Conservation (phyloP, 352 stramenopile genomes). For the Elongisporangium senticosum region DNA sequence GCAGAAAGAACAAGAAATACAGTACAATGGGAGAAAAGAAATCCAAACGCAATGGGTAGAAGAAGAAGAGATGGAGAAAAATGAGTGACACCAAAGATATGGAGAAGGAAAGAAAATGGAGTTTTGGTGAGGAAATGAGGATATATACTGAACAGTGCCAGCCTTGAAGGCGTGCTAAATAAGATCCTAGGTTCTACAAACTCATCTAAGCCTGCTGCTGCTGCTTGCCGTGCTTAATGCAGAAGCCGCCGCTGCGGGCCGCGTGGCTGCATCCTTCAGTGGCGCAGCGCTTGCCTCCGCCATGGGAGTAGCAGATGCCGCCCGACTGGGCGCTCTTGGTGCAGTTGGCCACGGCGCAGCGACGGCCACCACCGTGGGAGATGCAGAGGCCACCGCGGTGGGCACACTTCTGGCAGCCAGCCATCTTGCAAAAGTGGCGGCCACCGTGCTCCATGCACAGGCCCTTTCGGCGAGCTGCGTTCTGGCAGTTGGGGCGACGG, state of each 20-base stretch:
- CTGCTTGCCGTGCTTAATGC: conserved; percentile 82
- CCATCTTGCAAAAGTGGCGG: conserved; percentile 82
- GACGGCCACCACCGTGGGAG: conserved; percentile 69
- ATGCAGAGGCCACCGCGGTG: conserved; percentile 81
- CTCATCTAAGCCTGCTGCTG: conserved; percentile 20
- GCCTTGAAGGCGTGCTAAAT: background rate
- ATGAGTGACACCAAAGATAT: background rate
- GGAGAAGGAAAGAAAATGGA: background rate
- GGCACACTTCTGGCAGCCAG: conserved; percentile 75
- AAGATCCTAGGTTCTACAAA: background rate
- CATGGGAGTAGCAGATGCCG: conserved; percentile 82
- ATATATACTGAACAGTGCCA: background rate
- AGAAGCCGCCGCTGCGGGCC: conserved; percentile 72
- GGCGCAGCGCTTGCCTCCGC: conserved; percentile 76
- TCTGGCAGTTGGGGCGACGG: conserved; percentile 62
- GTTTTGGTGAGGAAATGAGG: no score
- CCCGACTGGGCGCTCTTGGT: conserved; percentile 77
- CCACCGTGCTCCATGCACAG: conserved; percentile 87
- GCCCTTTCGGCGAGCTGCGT: conserved; percentile 69
- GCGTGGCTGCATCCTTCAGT: conserved; percentile 71
- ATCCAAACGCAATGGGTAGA: background rate
- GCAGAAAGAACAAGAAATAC: conserved; percentile 16
- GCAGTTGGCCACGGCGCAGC: conserved; percentile 68
- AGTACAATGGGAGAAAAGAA: conserved; percentile 2
- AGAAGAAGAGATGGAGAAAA: background rate